phyloP scores from a whole-genome alignment of 2,329 filamentous ascomycete species.

The Penicillium sclerotigenum region DNA sequence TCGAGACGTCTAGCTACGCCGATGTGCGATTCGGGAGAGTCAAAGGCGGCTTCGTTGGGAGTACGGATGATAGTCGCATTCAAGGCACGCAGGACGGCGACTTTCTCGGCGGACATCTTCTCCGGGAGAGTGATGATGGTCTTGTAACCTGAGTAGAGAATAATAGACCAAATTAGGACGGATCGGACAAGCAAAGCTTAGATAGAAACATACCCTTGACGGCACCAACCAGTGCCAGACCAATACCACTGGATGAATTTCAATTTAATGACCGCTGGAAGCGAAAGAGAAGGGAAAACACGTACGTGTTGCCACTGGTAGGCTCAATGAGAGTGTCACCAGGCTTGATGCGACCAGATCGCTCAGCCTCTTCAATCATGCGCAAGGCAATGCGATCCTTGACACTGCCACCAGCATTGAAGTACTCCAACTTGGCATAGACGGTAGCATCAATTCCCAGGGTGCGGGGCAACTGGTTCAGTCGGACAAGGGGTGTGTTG shows the following conservation, averaged over 20 bases:
- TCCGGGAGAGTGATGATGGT: conserved; percentile 98
- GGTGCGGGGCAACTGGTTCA: conserved; percentile 90
- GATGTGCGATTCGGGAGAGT: conserved; percentile 93
- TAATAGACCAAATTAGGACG: neutral
- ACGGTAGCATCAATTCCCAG: conserved; percentile 85
- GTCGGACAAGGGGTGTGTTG: conserved; percentile 88
- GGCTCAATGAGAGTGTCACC: conserved; percentile 97
- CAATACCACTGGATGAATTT: conserved; percentile 63
- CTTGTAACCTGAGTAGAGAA: conserved; percentile 64
- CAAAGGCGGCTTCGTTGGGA: conserved; percentile 90
- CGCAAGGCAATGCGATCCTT: conserved; percentile 94
- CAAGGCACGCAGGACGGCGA: conserved; percentile 86
- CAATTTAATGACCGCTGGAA: neutral
- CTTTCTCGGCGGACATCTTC: conserved; percentile 99
- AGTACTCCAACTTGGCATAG: conserved; percentile 87
- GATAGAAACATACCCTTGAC: conserved; percentile 63
- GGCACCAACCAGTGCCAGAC: conserved; percentile 85
- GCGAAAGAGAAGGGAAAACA: conserved; percentile 1
- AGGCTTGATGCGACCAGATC: conserved; percentile 87
- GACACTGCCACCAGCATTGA: conserved; percentile 90
- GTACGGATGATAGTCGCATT: conserved; percentile 97
- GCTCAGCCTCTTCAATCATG: conserved; percentile 96
- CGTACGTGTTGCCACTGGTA: conserved; percentile 86
- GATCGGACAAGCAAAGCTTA: neutral
- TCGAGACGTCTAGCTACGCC: conserved; percentile 85